Base-by-base conservation (phyloP, 176 grass and related monocot genomes). In the Oryza glumipatula region DNA sequence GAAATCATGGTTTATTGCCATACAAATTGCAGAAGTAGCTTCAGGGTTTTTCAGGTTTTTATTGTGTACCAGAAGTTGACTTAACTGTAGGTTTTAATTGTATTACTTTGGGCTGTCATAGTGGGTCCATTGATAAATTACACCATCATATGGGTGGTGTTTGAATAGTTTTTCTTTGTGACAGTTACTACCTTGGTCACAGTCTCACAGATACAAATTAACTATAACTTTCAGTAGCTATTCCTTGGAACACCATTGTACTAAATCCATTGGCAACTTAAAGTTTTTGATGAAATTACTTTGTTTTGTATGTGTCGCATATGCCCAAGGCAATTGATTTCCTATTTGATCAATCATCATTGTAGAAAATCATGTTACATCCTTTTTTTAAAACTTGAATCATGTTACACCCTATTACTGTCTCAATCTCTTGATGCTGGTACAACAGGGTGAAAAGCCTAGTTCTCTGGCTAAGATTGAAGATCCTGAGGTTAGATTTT, bases 381-480 rank as follows among this genome's bases (percentile, higher is more conserved):
- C 6, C 14, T 80, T 41, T 41, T 5, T 41, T 41, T 41, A 8
- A 39, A 36, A 36, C 39, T 39, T 41, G 39, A 41, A 41, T 41
- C 39, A 41, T 52, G 14, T 1, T 71, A 2, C 7, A 9, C 5
- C 4, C 14, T 80, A 61, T 51, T 0, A 72, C 14, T 76, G 58
- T 22, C 11, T 70, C 76, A 80, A 43, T 72, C 2, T 76, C 19
- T 76, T 67, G 26, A 54, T 80, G 69, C 26, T 86, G 8, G 43
- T 24, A 22, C 67, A 38, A 43, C 81, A 95, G 93, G 93, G 93
- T 85, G 73, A 86, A 73, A 95, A 79, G 49, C 93, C 93, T 71
- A 60, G 70, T 72, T 92, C 93, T 17, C 58, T 95, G 35, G 76
- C 90, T 80, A 95, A 95, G 82, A 86, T 95, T 60, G 83, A 81